Evolutionary conservation across 164 flowering plant species (phyloP), one percentile per base, ranked within the genome.

Genomic region (Nelumbo lutea): DNA sequence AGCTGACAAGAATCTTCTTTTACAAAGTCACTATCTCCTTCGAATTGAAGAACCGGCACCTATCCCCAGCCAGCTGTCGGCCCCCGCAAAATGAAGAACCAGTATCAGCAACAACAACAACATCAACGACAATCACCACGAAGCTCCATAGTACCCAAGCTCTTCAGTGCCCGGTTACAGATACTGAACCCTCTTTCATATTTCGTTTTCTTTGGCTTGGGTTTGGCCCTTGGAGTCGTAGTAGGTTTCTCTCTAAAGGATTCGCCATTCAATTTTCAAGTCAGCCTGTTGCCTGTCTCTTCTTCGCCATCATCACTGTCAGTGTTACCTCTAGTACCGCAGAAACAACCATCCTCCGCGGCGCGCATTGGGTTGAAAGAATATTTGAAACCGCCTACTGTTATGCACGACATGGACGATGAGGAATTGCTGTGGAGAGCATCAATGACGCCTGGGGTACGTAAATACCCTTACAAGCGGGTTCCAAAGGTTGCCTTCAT

Each of bases 401-500:
- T 45, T 5, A 73, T 58, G 79, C 86, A 84, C 61, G 79, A 70
- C 50, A 83, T 87, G 87, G 62, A 63, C 4, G 91, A 85, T 27
- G 77, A 75, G 40, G 87, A 85, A 68, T 68, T 85, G 44, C 43
- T 82, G 5, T 79, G 86, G 89, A 82, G 83, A 65, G 87, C 88
- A 9, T 85, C 91, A 9, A 79, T 84, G 89, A 69, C 10, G 13
- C 84, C 87, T 3, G 42, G 60, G 59, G 71, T 78, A 6, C 41
- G 2, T 1, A 53, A 71, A n/a, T 72, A 66, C 63, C 87, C 86
- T 2, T 78, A 67, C 60, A 14, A 70, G 8, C 67, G 77, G 9
- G 73, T 67, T 5, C 87, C 85, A 0, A 86, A 85, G 75, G 79
- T 88, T 51, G 93, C 93, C 8, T 88, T 88, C 82, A 65, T 88